Conservation (phyloP, 148 eudicot genomes). For the Limonium bicolor region DNA sequence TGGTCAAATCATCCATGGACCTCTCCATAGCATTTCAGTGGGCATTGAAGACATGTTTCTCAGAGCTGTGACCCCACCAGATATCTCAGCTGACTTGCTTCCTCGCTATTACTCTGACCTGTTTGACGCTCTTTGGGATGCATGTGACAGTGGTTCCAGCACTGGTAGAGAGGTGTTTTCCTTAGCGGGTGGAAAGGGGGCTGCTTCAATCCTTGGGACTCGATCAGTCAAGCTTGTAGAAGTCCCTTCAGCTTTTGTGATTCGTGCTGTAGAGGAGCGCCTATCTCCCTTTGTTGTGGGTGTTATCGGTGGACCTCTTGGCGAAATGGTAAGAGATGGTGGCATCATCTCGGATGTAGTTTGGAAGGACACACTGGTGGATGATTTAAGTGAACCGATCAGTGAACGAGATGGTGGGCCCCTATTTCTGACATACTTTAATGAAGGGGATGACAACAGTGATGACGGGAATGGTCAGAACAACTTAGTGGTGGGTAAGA, state of each 20-base stretch:
- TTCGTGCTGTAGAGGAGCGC: constrained; percentile 47
- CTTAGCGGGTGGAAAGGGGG: constrained; percentile 70
- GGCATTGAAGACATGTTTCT: constrained; percentile 99
- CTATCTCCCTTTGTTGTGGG: constrained; percentile 69
- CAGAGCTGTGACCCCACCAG: constrained; percentile 39
- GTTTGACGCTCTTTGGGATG: constrained; percentile 91
- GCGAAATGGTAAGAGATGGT: constrained; percentile 41
- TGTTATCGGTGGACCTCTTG: constrained; percentile 66
- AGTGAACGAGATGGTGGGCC: constrained; percentile 28
- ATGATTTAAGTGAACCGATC: constrained; percentile 15
- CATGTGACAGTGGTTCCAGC: constrained; percentile 58
- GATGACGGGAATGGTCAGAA: constrained; percentile 9
- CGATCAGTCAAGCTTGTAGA: constrained; percentile 86
- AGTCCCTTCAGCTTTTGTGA: constrained; percentile 40
- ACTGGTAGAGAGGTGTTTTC: constrained; percentile 70
- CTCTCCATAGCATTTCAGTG: constrained; percentile 49
- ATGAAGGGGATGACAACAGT: constrained; percentile 35
- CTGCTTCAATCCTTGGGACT: constrained; percentile 64
- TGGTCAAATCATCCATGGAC: constrained; percentile 69
- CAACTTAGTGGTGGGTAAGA: constrained; percentile 32
- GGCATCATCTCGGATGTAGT: constrained; percentile 35
- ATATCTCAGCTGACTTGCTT: constrained; percentile 21
- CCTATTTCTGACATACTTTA: constrained; percentile 51
- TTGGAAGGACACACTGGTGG: constrained; percentile 34
- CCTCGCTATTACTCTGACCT: constrained; percentile 41